Evolutionary conservation across 2,329 filamentous ascomycete genomes (phyloP).

Genomic region (Colletotrichum sp.): DNA sequence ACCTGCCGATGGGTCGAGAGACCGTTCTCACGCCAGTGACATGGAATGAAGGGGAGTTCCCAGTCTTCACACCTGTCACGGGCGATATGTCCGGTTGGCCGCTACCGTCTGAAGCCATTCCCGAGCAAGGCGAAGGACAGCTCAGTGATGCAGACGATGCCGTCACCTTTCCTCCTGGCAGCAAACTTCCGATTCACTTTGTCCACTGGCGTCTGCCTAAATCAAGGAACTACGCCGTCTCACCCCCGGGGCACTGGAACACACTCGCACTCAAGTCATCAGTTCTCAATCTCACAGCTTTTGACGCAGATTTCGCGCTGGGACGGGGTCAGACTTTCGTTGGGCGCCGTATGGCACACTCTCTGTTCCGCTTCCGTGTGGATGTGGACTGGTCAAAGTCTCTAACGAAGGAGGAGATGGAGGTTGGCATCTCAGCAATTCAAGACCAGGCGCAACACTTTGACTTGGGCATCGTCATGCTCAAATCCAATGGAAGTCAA

Average conservation of each 20-base stretch:
- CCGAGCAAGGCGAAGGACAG: slow-evolving; percentile 39
- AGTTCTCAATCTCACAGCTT: slow-evolving; percentile 56
- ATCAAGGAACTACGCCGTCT: slow-evolving; percentile 48
- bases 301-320: slow-evolving; percentile 45
- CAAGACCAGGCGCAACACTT: slow-evolving; percentile 59
- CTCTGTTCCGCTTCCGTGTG: slow-evolving; percentile 55
- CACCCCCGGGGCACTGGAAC: slow-evolving; percentile 43
- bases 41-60: slow-evolving; percentile 39
- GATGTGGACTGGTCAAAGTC: slow-evolving; percentile 43
- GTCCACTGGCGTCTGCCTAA: slow-evolving; percentile 60
- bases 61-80: slow-evolving; percentile 28
- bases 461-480: slow-evolving; percentile 46
- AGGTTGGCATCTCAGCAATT: slow-evolving; percentile 58
- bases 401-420: slow-evolving; percentile 43
- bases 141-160: slow-evolving; percentile 46
- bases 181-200: slow-evolving; percentile 56
- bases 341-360: slow-evolving; percentile 58
- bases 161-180: slow-evolving; percentile 49
- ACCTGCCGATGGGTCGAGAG: slow-evolving; percentile 47
- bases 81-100: slow-evolving; percentile 39
- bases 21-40: slow-evolving; percentile 43
- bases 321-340: slow-evolving; percentile 48
- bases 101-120: slow-evolving; percentile 36
- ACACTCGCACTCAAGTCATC: slow-evolving; percentile 54
- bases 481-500: slow-evolving; percentile 20